A percentile compares a stretch with the other conserved stretches of the same genome.
These are phyloP conservation scores for Verticillium dahliae DNA, from an alignment of 2,329 filamentous ascomycete genomes.

Conservation along the genomic window DNA sequence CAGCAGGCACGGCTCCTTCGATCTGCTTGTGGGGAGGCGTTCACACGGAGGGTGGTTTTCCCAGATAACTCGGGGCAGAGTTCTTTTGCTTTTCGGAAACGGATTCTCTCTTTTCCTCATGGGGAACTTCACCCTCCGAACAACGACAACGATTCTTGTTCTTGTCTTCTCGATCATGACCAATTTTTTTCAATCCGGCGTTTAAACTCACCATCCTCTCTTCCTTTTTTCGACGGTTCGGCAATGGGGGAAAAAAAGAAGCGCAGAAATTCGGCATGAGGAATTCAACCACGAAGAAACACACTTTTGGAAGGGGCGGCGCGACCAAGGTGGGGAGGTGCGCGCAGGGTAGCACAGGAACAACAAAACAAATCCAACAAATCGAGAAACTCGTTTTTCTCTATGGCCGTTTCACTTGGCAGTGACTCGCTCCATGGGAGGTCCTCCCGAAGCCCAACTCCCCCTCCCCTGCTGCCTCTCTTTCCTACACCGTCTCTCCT, in stretches of 20 bases:
- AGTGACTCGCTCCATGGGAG: constrained; percentile 72
- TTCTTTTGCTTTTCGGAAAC: background rate
- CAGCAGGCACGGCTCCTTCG: background rate
- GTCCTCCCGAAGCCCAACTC: constrained; percentile 55
- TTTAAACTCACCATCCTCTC: background rate
- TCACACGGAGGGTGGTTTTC: too few species aligned
- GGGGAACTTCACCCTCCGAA: too few species aligned
- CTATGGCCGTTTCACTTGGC: constrained; percentile 68
- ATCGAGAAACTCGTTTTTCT: constrained; percentile 43
- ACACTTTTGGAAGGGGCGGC: background rate
- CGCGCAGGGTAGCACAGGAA: constrained; percentile 12
- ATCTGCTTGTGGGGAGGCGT: constrained; percentile 3
- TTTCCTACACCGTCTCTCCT: background rate
- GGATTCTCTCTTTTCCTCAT: too few species aligned
- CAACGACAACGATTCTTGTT: too few species aligned
- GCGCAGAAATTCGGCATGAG: background rate
- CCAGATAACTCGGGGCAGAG: background rate
- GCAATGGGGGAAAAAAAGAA: background rate
- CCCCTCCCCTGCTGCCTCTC: constrained; percentile 3
- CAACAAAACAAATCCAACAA: constrained; percentile 16
- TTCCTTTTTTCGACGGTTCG: background rate
- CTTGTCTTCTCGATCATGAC: background rate
- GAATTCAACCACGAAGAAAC: background rate
- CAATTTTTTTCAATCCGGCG: background rate
- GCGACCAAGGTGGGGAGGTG: background rate